Percentiles rank a stretch among this genome's conserved stretches.
These are phyloP conservation scores for Kingdonia uniflora DNA, from an alignment of 164 flowering plant genomes.

Conservation along the genomic window DNA sequence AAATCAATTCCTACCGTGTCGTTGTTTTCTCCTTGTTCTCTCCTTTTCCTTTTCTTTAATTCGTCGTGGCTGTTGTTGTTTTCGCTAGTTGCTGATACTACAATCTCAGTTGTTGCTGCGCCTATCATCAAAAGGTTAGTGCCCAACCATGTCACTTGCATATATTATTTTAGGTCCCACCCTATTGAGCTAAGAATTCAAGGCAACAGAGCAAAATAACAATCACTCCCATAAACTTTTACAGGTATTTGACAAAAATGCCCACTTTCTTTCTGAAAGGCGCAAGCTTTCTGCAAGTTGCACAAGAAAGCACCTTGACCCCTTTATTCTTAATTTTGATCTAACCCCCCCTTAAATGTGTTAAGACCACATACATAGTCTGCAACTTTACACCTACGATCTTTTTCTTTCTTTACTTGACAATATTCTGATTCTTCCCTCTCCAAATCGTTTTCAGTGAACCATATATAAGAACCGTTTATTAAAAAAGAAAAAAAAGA, in stretches of 20 bases:
- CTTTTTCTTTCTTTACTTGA: slow-evolving; percentile 6
- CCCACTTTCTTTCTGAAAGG: slow-evolving; percentile 32
- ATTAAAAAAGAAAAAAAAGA: not conserved
- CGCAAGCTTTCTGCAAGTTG: slow-evolving; percentile 34
- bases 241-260: slow-evolving; percentile 26
- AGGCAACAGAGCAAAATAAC: slow-evolving; percentile 15
- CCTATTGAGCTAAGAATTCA: slow-evolving; percentile 20
- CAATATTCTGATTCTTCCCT: slow-evolving; percentile 20
- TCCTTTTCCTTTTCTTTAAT: not conserved
- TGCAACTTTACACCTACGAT: slow-evolving; percentile 11
- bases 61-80: slow-evolving; percentile 10
- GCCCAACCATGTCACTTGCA: slow-evolving; percentile 25
- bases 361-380: slow-evolving; percentile 17
- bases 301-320: slow-evolving; percentile 30
- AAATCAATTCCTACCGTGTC: slow-evolving; percentile 5
- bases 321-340: slow-evolving; percentile 28
- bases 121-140: slow-evolving; percentile 23
- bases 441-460: slow-evolving; percentile 10
- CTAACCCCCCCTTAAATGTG: slow-evolving; percentile 14
- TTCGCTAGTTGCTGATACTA: slow-evolving; percentile 12
- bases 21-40: slow-evolving; percentile 5
- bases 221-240: slow-evolving; percentile 19
- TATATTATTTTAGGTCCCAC: slow-evolving; percentile 23
- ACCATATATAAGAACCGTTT: slow-evolving; percentile 5
- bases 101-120: slow-evolving; percentile 12